phyloP scores from a whole-genome alignment of 2,329 filamentous ascomycete genomes.

The Aaosphaeria pasadenensis region DNA sequence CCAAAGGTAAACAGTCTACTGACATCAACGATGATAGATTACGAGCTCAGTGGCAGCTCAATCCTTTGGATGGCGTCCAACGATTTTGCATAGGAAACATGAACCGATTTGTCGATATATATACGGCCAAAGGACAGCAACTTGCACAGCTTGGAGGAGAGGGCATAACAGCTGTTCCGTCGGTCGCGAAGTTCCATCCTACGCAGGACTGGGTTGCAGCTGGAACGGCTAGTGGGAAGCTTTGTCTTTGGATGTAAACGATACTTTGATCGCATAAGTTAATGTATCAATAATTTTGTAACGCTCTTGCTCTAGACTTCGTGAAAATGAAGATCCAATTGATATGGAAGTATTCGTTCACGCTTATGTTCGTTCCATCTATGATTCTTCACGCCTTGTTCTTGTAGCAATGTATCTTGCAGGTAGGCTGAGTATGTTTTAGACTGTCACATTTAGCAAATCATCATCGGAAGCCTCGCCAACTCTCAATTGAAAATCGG shows the following conservation, averaged over 20 bases:
- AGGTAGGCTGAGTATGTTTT: too few relatives aligned
- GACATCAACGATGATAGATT: slow-evolving; percentile 42
- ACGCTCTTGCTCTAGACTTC: too few relatives aligned
- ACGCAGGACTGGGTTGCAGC: slow-evolving; percentile 87
- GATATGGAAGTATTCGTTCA: too few relatives aligned
- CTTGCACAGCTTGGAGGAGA: slow-evolving; percentile 85
- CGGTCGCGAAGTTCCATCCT: slow-evolving; percentile 87
- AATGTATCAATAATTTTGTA: too few relatives aligned
- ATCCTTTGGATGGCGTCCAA: slow-evolving; percentile 73
- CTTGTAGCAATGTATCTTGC: too few relatives aligned
- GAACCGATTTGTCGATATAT: slow-evolving; percentile 95
- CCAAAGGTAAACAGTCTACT: background rate
- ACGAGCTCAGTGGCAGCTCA: slow-evolving; percentile 85
- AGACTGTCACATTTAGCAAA: too few relatives aligned
- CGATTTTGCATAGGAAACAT: slow-evolving; percentile 95
- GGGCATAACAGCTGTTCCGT: slow-evolving; percentile 89
- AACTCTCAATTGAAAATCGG: too few relatives aligned
- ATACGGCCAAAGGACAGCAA: slow-evolving; percentile 76
- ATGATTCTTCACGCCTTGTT: too few relatives aligned
- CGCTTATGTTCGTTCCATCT: too few relatives aligned
- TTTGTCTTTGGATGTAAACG: slow-evolving; percentile 79
- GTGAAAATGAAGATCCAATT: too few relatives aligned
- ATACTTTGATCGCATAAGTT: too few relatives aligned
- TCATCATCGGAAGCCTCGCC: too few relatives aligned
- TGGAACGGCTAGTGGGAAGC: slow-evolving; percentile 86